These are phyloP conservation scores for Austropuccinia psidii DNA, from an alignment of 1,284 basidiomycete species.

Conservation along the genomic window DNA sequence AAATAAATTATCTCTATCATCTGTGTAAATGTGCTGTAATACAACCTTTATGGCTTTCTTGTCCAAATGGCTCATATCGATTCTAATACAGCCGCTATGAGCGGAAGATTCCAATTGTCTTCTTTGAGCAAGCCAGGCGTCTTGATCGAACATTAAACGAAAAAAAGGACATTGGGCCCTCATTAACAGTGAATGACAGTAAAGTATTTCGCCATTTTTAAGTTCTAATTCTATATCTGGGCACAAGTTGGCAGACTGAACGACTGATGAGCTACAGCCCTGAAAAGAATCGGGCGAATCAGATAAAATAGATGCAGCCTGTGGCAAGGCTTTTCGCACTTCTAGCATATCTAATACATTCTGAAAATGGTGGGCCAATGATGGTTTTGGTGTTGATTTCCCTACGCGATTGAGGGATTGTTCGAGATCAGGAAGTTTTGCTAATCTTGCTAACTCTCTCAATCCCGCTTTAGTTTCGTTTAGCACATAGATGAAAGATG, in stretches of 20 bases:
- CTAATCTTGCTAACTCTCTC: constrained; percentile 53
- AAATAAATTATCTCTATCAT: constrained; percentile 66
- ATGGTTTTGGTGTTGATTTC: constrained; percentile 49
- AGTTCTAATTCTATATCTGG: constrained; percentile 71
- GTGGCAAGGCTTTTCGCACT: constrained; percentile 6
- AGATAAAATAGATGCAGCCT: neutral
- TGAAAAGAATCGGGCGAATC: constrained; percentile 50
- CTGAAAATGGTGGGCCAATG: constrained; percentile 54
- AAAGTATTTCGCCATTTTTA: constrained; percentile 59
- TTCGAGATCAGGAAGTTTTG: constrained; percentile 56
- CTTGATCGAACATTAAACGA: constrained; percentile 71
- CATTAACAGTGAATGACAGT: constrained; percentile 66
- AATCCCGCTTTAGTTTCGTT: constrained; percentile 60
- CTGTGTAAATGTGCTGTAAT: constrained; percentile 70
- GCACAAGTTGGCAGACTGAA: constrained; percentile 42
- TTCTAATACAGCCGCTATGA: constrained; percentile 49
- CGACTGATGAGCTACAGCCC: constrained; percentile 37
- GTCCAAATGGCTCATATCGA: constrained; percentile 66
- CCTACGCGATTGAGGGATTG: constrained; percentile 51
- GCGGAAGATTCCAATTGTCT: constrained; percentile 54
- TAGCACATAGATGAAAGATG: constrained; percentile 48
- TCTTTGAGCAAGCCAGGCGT: constrained; percentile 67
- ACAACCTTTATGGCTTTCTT: constrained; percentile 72
- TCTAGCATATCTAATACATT: neutral
- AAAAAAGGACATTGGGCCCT: constrained; percentile 80